Evolutionary conservation across 208 protist genomes (phyloP).

Genomic region (Leishmania mexicana): DNA sequence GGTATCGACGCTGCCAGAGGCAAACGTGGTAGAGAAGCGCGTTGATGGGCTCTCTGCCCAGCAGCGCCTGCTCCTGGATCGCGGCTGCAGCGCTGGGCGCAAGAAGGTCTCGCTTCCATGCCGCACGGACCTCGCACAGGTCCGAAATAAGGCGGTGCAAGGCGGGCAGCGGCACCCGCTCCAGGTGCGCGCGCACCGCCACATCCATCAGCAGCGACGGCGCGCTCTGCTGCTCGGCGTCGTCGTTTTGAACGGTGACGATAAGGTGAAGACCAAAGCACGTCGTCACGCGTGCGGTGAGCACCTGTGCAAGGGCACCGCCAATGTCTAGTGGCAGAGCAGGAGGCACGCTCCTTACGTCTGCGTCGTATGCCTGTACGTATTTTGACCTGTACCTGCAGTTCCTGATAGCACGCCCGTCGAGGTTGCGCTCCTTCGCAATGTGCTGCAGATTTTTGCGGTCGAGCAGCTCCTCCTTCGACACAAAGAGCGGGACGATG

Average conservation of each 20-base stretch:
- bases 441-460: neutral
- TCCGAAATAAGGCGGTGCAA: constrained; percentile 25
- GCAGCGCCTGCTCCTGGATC: constrained; percentile 3
- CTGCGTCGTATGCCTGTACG: neutral
- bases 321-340: neutral
- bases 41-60: constrained; percentile 22
- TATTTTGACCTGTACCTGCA: neutral
- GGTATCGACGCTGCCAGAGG: constrained; percentile 79
- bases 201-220: neutral
- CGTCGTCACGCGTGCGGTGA: constrained; percentile 6
- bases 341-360: neutral
- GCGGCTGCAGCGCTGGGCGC: constrained; percentile 8
- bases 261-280: constrained; percentile 30
- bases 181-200: constrained; percentile 15
- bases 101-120: constrained; percentile 30
- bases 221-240: neutral
- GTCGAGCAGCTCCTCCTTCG: constrained; percentile 8
- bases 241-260: constrained; percentile 15
- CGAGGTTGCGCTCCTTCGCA: constrained; percentile 12
- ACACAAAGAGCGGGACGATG: constrained; percentile 3
- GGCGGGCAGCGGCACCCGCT: constrained; percentile 24
- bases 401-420: accelerated
- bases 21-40: constrained; percentile 57
- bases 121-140: constrained; percentile 13
- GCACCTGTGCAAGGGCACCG: constrained; percentile 9